A percentile compares a stretch with the other conserved stretches of the same genome.
Evolutionary conservation across 495 filamentous ascomycete species (phyloP).

Genomic region (Echria macrotheca): DNA sequence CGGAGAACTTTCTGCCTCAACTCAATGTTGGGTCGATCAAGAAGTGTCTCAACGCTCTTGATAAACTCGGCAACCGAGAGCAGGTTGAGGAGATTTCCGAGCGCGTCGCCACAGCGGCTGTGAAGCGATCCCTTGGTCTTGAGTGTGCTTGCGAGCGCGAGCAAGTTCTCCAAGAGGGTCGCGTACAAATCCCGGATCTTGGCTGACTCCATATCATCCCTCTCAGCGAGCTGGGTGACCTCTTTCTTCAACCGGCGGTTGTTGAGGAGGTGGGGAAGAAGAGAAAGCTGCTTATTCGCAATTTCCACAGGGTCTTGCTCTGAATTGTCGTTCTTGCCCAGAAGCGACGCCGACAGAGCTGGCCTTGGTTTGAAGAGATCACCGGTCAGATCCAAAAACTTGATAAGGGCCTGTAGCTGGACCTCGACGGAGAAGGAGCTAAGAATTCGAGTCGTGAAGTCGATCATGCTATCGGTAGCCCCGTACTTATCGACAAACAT

Average conservation of each 20-base stretch:
- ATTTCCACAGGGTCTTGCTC: slow-evolving; percentile 54
- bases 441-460: slow-evolving; percentile 51
- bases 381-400: slow-evolving; percentile 62
- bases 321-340: slow-evolving; percentile 59
- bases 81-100: slow-evolving; percentile 69
- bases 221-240: slow-evolving; percentile 44
- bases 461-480: slow-evolving; percentile 40
- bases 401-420: slow-evolving; percentile 65
- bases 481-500: slow-evolving; percentile 70
- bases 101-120: slow-evolving; percentile 59
- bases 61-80: slow-evolving; percentile 81
- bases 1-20: slow-evolving; percentile 74
- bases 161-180: slow-evolving; percentile 59
- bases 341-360: slow-evolving; percentile 58
- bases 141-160: slow-evolving; percentile 55
- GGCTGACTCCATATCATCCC: slow-evolving; percentile 53
- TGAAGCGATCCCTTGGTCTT: slow-evolving; percentile 57
- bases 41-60: slow-evolving; percentile 70
- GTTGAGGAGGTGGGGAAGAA: slow-evolving; percentile 50
- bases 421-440: slow-evolving; percentile 54
- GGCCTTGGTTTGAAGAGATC: slow-evolving; percentile 71
- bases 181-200: slow-evolving; percentile 65
- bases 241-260: slow-evolving; percentile 44
- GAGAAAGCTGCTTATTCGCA: slow-evolving; percentile 55
- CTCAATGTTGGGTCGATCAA: slow-evolving; percentile 63